A percentile compares a stretch with the other conserved stretches of the same genome.
Evolutionary conservation across 805 yeast genomes (phyloP).

Genomic region (Maudiozyma pseudohumilis): DNA sequence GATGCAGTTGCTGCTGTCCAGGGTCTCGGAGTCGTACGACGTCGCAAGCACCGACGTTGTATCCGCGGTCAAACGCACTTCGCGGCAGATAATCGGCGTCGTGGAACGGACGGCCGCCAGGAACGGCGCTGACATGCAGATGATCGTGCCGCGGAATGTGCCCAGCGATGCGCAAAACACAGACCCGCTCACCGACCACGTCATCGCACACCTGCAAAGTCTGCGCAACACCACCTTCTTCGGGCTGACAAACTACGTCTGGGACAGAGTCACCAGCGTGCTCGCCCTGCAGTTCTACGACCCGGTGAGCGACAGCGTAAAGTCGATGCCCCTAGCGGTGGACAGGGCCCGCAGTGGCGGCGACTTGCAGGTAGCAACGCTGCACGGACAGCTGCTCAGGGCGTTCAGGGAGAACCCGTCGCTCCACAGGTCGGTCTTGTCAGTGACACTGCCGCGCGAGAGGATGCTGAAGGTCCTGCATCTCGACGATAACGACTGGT

Average conservation of each 20-base stretch:
- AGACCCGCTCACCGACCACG: no score
- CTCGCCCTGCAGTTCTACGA: slow-evolving; percentile 12
- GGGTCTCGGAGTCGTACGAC: slow-evolving; percentile 2
- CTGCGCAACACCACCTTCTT: slow-evolving; percentile 10
- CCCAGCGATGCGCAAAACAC: no score
- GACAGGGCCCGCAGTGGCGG: no score
- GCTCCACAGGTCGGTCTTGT: slow-evolving; percentile 7
- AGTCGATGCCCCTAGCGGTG: slow-evolving; percentile 8
- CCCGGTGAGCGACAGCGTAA: slow-evolving; percentile 1
- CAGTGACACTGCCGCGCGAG: slow-evolving; percentile 10
- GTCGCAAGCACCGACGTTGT: slow-evolving; percentile 4
- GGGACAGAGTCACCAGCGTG: slow-evolving; percentile 5
- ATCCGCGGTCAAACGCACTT: slow-evolving; percentile 1
- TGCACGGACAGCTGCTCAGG: slow-evolving; percentile 9
- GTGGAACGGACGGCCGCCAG: slow-evolving; percentile 10
- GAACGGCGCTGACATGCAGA: slow-evolving; percentile 9
- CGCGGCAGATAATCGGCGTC: slow-evolving; percentile 8
- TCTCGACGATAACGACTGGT: slow-evolving; percentile 6
- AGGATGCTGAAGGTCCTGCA: slow-evolving; percentile 5
- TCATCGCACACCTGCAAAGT: no score
- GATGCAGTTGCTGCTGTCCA: slow-evolving; percentile 7
- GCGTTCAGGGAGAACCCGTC: slow-evolving; percentile 4
- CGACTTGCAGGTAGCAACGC: background rate
- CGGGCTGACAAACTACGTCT: slow-evolving; percentile 6
- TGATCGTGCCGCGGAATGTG: no score